Evolutionary conservation across 768 basidiomycete genomes (phyloP), one percentile per base, ranked within the genome.

Genomic region (Panus rudis): DNA sequence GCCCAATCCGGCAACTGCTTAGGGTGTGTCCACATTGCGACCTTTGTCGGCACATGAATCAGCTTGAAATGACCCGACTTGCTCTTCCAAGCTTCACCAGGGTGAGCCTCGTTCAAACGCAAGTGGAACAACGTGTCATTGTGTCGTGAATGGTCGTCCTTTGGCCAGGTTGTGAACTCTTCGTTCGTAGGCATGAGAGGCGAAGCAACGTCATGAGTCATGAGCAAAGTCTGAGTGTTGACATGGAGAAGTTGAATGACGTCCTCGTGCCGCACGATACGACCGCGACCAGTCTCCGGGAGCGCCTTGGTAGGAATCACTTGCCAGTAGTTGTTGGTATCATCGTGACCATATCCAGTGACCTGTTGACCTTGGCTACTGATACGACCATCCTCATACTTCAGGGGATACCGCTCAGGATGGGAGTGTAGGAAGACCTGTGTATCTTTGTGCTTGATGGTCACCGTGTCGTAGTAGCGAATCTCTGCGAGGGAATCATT

Each of bases 151-250:
- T 79, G 67, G 51, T 94, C 88, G 47, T 88, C 83, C 56, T 78
- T 84, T 4, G 82, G 61, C 79, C 82, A 85, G 0, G 96, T 98
- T 5, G 96, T 99, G 63, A 98, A 92, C 62, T 99, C 96, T 59
- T 97, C 92, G 62, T 98, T 98, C 37, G 96, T 99, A 13, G 96
- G 84, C 84, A 91, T 93, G 38, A 92, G 76, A 4, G 96, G 89
- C 1, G 91, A 96, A 0, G 96, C 96, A 45, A 99, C 96, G 61
- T 99, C 96, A 55, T 99, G 96, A 2, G 93, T 96, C 33, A 99
- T 66, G 35, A 99, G 80, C 45, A 81, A 64, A 1, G 81, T 78
- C 49, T 93, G 70, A 8, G 93, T 94, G 60, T 77, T 78, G 58
- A 90, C 75, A 56, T 99, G 96, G 19, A 92, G 70, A 16, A 98